These are phyloP conservation scores for Spiraea crenata DNA, from an alignment of 331 rosid genomes.

Conservation along the genomic window DNA sequence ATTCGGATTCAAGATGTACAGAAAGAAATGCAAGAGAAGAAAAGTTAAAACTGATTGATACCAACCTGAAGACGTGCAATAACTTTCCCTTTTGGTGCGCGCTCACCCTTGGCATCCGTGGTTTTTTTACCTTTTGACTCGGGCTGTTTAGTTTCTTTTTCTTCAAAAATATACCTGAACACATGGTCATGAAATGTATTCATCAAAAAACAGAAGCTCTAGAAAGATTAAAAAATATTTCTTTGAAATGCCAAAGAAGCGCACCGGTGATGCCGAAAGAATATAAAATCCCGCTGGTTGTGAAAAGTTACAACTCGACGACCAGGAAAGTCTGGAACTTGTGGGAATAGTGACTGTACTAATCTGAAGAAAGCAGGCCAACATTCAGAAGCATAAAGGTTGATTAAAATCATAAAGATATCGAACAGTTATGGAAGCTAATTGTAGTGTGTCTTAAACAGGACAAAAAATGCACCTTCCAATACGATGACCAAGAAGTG, in stretches of 20 bases:
- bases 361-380: constrained; percentile 38
- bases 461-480: constrained; percentile 60
- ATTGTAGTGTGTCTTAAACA: neutral
- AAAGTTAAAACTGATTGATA: neutral
- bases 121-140: constrained; percentile 51
- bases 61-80: constrained; percentile 87
- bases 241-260: constrained; percentile 15
- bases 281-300: constrained; percentile 92
- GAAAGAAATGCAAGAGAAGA: constrained; percentile 5
- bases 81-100: constrained; percentile 42
- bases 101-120: constrained; percentile 45
- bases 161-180: constrained; percentile 77
- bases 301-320: constrained; percentile 90
- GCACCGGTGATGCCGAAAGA: constrained; percentile 92
- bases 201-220: constrained; percentile 20
- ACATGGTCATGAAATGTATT: constrained; percentile 13
- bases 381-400: constrained; percentile 11
- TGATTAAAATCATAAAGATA: constrained; percentile 21
- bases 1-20: neutral
- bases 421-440: neutral
- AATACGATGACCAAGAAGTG: constrained; percentile 82
- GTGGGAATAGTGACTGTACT: constrained; percentile 83
- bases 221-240: neutral
- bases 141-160: constrained; percentile 54
- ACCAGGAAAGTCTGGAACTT: constrained; percentile 82